Conservation (phyloP, 2,329 filamentous ascomycete genomes). For the Stemphylium beticola region DNA sequence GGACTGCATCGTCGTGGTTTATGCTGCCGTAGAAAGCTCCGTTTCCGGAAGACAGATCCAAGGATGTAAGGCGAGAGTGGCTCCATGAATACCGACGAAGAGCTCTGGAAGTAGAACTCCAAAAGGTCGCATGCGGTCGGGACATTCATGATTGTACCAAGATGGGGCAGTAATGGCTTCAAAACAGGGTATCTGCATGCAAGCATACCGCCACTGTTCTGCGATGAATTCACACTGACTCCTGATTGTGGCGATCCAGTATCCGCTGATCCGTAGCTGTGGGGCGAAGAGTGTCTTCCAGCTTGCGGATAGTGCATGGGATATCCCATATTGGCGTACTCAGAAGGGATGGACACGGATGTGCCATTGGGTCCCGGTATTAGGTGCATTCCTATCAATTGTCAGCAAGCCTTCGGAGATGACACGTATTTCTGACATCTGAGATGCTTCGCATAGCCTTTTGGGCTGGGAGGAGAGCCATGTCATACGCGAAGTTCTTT, state of each 20-base stretch:
- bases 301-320: constrained; percentile 38
- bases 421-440: not conserved
- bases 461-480: not conserved
- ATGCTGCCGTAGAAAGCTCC: constrained; percentile 82
- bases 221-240: constrained; percentile 42
- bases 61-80: constrained; percentile 89
- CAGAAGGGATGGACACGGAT: constrained; percentile 38
- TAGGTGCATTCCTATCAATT: constrained; percentile 37
- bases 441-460: not conserved
- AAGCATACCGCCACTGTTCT: constrained; percentile 29
- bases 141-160: constrained; percentile 78
- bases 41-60: constrained; percentile 85
- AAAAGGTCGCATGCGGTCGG: constrained; percentile 86
- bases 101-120: constrained; percentile 89
- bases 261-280: constrained; percentile 45
- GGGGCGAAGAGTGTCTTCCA: constrained; percentile 41
- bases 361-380: constrained; percentile 34
- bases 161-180: constrained; percentile 80
- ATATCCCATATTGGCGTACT: constrained; percentile 42
- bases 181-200: constrained; percentile 77
- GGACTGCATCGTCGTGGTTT: constrained; percentile 83
- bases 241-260: constrained; percentile 47
- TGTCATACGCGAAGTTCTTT: not conserved
- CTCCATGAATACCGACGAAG: constrained; percentile 84
- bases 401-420: constrained; percentile 7